Percentiles rank a stretch among this genome's conserved stretches.
These are phyloP conservation scores for Cylindrotheca fusiformis DNA, from an alignment of 108 stramenopile genomes.

Conservation along the genomic window DNA sequence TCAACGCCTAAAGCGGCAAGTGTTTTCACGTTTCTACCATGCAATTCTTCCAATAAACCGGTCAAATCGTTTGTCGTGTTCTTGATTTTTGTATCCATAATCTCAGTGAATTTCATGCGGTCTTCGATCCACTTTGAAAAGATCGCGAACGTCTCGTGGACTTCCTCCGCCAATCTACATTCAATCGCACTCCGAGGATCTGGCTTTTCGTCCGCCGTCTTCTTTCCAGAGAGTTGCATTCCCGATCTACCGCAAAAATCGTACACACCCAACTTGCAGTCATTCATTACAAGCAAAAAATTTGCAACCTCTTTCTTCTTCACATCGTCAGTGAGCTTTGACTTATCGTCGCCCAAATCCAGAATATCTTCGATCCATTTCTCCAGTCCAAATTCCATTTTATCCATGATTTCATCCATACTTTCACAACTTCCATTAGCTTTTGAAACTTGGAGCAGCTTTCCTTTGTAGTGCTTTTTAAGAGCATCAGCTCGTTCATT, in stretches of 20 bases:
- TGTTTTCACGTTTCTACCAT: conserved; percentile 37
- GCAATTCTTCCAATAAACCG: conserved; percentile 32
- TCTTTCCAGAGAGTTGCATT: conserved; percentile 60
- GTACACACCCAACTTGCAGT: conserved; percentile 35
- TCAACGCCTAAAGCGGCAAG: conserved; percentile 29
- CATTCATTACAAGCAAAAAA: conserved; percentile 42
- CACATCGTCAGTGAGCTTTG: conserved; percentile 38
- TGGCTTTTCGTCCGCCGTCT: conserved; percentile 35
- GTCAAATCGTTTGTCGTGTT: conserved; percentile 41
- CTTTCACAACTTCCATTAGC: conserved; percentile 61
- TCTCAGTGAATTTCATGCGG: conserved; percentile 32
- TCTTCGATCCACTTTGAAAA: conserved; percentile 37
- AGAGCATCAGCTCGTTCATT: conserved; percentile 49
- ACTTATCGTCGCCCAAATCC: conserved; percentile 30
- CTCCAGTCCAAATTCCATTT: conserved; percentile 33
- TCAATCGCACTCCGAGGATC: conserved; percentile 50
- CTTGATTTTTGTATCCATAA: conserved; percentile 41
- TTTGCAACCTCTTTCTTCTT: conserved; percentile 48
- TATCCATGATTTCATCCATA: conserved; percentile 61
- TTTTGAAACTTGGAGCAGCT: conserved; percentile 49
- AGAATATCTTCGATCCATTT: conserved; percentile 48
- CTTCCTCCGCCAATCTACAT: conserved; percentile 39
- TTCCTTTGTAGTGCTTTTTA: conserved; percentile 64
- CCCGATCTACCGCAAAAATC: conserved; percentile 49
- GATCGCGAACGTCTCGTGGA: conserved; percentile 25